Evolutionary conservation across 2,329 filamentous ascomycete species (phyloP).

Genomic region (Amauroascus verrucosus): DNA sequence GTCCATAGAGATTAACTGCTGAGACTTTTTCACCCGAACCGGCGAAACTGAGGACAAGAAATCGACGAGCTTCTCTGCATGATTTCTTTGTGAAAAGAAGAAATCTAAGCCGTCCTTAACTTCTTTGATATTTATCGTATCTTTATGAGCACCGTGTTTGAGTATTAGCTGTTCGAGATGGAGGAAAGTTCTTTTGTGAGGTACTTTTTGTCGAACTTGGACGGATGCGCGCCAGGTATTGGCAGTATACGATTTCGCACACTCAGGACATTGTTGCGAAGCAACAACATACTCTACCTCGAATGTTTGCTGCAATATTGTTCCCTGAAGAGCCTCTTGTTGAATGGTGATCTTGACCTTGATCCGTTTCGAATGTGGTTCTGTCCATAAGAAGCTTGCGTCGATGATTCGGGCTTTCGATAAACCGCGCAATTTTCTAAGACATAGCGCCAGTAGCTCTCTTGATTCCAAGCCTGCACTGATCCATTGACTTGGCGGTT

Average conservation of each 20-base stretch:
- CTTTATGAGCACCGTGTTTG: slow-evolving; percentile 81
- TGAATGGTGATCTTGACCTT: slow-evolving; percentile 96
- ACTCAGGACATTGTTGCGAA: slow-evolving; percentile 89
- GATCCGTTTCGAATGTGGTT: slow-evolving; percentile 84
- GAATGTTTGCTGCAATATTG: slow-evolving; percentile 80
- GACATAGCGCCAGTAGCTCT: slow-evolving; percentile 82
- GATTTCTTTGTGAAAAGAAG: slow-evolving; percentile 80
- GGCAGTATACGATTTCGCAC: slow-evolving; percentile 88
- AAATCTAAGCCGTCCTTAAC: slow-evolving; percentile 94
- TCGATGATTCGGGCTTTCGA: slow-evolving; percentile 90
- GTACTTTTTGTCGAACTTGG: slow-evolving; percentile 92
- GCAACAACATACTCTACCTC: slow-evolving; percentile 88
- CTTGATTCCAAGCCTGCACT: slow-evolving; percentile 75
- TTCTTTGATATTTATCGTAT: slow-evolving; percentile 97
- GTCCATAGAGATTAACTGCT: slow-evolving; percentile 89
- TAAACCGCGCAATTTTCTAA: slow-evolving; percentile 76
- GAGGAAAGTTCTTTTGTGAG: slow-evolving; percentile 80
- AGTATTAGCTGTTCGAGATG: slow-evolving; percentile 89
- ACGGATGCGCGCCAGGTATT: slow-evolving; percentile 92
- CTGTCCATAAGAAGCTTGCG: slow-evolving; percentile 94
- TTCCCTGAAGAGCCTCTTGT: slow-evolving; percentile 54
- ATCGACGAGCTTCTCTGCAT: slow-evolving; percentile 85
- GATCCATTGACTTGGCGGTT: slow-evolving; percentile 78
- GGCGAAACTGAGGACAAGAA: slow-evolving; percentile 77
- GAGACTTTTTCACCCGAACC: slow-evolving; percentile 68